phyloP scores from a whole-genome alignment of 495 filamentous ascomycete species.

The Opeltia flavorubescens region DNA sequence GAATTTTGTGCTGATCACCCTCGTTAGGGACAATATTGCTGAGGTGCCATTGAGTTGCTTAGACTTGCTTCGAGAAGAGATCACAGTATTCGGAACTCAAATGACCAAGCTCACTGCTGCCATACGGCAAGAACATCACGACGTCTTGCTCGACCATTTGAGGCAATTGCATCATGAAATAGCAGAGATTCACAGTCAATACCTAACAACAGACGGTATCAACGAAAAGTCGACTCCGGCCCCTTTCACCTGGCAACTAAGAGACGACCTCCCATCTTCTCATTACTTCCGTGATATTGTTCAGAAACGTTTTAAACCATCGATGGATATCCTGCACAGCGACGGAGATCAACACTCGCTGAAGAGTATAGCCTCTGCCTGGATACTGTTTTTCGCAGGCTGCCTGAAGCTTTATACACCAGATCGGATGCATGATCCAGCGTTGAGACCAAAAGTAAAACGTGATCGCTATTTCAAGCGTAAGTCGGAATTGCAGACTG shows the following conservation, averaged over 20 bases:
- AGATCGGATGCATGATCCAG: conserved; percentile 74
- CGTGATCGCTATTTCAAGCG: conserved; percentile 47
- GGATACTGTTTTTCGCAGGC: conserved; percentile 49
- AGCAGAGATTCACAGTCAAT: not conserved
- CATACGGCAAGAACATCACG: conserved; percentile 17
- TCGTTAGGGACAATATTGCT: conserved; percentile 6
- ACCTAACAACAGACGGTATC: conserved; percentile 14
- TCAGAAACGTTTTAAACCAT: conserved; percentile 20
- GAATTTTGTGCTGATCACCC: not conserved
- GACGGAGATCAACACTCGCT: conserved; percentile 11
- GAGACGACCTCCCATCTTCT: conserved; percentile 12
- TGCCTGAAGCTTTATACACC: conserved; percentile 72
- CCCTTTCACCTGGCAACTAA: not conserved
- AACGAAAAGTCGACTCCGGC: no score
- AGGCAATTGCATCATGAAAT: conserved; percentile 1
- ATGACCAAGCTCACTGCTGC: conserved; percentile 13
- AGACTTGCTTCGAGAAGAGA: conserved; percentile 16
- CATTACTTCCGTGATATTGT: conserved; percentile 27
- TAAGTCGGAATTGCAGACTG: conserved; percentile 34
- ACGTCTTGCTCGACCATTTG: conserved; percentile 9
- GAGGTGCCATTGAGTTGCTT: conserved; percentile 17
- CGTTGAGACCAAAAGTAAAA: conserved; percentile 59
- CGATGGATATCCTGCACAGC: conserved; percentile 20
- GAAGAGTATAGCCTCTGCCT: conserved; percentile 29
- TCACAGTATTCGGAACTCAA: conserved; percentile 17